A percentile compares a stretch with the other conserved stretches of the same genome.
Evolutionary conservation across 2,329 filamentous ascomycete species (phyloP).

Genomic region (Trichoderma sp.): DNA sequence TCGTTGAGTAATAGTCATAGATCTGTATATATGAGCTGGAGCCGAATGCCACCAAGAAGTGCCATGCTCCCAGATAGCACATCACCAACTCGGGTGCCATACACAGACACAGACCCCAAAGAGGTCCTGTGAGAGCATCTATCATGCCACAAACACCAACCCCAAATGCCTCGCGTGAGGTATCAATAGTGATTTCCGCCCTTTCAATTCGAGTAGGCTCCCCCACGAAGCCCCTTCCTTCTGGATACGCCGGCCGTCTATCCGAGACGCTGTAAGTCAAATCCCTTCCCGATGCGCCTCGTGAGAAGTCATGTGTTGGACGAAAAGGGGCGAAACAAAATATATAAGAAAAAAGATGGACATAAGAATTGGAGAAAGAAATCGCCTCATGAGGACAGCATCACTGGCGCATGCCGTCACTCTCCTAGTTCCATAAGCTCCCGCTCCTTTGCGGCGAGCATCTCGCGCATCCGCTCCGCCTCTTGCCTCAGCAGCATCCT

Average conservation of each 20-base stretch:
- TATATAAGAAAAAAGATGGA: constrained; percentile 13
- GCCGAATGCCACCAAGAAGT: no score
- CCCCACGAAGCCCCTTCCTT: neutral
- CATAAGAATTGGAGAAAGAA: neutral
- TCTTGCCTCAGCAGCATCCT: constrained; percentile 70
- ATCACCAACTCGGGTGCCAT: neutral
- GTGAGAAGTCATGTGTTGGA: neutral
- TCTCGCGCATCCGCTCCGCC: constrained; percentile 73
- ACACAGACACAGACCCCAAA: neutral
- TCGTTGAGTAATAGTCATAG: no score
- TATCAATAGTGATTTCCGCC: neutral
- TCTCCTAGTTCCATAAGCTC: constrained; percentile 56
- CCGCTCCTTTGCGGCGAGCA: constrained; percentile 72
- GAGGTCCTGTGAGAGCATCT: neutral
- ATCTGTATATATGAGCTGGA: no score
- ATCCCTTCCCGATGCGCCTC: constrained; percentile 11
- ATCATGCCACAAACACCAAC: constrained; percentile 12
- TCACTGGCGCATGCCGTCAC: constrained; percentile 32
- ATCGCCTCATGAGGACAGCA: constrained; percentile 33
- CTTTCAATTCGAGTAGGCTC: neutral
- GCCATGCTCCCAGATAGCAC: no score
- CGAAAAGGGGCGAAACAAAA: constrained; percentile 2
- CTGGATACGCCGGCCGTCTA: constrained; percentile 11
- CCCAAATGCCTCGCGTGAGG: constrained; percentile 12
- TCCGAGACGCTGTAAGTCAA: constrained; percentile 3